Conservation (phyloP, 2,329 filamentous ascomycete genomes). For the Xylaria sp. region DNA sequence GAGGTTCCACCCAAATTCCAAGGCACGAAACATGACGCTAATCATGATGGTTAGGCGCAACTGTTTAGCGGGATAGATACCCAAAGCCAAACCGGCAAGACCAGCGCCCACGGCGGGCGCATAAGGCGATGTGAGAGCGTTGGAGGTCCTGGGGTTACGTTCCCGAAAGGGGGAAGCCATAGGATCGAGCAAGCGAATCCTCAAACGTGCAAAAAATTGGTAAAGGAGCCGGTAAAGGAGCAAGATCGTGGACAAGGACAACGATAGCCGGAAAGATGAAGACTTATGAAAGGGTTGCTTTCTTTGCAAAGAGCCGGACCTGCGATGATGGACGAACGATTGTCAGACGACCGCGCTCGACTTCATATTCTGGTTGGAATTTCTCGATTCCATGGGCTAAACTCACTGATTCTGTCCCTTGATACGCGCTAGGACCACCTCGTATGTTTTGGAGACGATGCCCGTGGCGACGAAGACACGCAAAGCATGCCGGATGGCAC, state of each 20-base stretch:
- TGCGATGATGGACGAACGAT: conserved; percentile 7
- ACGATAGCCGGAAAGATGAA: conserved; percentile 68
- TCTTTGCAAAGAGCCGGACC: conserved; percentile 29
- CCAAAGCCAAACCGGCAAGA: conserved; percentile 76
- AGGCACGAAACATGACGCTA: conserved; percentile 70
- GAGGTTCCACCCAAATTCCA: conserved; percentile 83
- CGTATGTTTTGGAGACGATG: conserved; percentile 58
- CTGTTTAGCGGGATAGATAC: conserved; percentile 61
- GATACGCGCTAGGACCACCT: conserved; percentile 45
- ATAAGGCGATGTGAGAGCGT: conserved; percentile 72
- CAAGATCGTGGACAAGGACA: conserved; percentile 78
- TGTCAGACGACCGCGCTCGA: not conserved
- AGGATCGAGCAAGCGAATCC: conserved; percentile 72
- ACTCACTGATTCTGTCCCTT: conserved; percentile 43
- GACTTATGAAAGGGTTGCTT: conserved; percentile 57
- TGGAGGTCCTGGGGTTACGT: conserved; percentile 72
- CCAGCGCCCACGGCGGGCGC: conserved; percentile 89
- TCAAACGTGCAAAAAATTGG: conserved; percentile 78
- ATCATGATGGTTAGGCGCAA: conserved; percentile 72
- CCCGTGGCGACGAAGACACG: conserved; percentile 64
- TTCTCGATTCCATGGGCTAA: conserved; percentile 31
- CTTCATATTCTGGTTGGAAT: not conserved
- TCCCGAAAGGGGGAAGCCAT: conserved; percentile 73
- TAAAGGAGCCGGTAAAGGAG: conserved; percentile 85
- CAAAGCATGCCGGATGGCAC: conserved; percentile 64